Conservation (phyloP, 192 early-diverging fungal species). For the Pilaira anomala region DNA sequence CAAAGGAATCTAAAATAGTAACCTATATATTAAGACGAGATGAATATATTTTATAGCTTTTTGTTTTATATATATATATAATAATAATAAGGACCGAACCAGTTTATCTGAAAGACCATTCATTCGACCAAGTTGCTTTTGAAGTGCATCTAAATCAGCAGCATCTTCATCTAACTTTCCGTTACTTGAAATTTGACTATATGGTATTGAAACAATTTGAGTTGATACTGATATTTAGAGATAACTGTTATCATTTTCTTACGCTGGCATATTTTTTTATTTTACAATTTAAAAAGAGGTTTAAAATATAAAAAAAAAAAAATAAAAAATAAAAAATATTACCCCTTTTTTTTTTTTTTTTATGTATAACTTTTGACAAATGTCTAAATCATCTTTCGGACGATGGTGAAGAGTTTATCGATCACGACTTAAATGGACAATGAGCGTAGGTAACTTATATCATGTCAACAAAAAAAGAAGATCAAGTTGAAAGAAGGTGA, state of each 20-base stretch:
- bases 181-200: neutral
- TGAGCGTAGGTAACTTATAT: too few relatives aligned
- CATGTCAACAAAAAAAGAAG: too few relatives aligned
- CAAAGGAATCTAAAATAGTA: constrained; percentile 72
- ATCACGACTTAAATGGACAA: too few relatives aligned
- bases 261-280: neutral
- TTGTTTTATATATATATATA: too few relatives aligned
- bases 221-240: neutral
- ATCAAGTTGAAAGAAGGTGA: too few relatives aligned
- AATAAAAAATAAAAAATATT: too few relatives aligned
- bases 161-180: constrained; percentile 38
- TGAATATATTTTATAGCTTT: neutral
- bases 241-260: neutral
- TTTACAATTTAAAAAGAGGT: neutral
- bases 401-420: too few relatives aligned
- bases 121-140: constrained; percentile 36
- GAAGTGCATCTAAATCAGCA: constrained; percentile 34
- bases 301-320: neutral
- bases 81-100: constrained; percentile 15
- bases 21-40: constrained; percentile 40
- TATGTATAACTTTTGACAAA: too few relatives aligned
- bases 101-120: constrained; percentile 39
- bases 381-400: too few relatives aligned
- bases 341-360: neutral
- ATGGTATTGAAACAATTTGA: neutral